Base-by-base conservation (phyloP, 2,329 filamentous ascomycete genomes). In the Hypocreales sp. region DNA sequence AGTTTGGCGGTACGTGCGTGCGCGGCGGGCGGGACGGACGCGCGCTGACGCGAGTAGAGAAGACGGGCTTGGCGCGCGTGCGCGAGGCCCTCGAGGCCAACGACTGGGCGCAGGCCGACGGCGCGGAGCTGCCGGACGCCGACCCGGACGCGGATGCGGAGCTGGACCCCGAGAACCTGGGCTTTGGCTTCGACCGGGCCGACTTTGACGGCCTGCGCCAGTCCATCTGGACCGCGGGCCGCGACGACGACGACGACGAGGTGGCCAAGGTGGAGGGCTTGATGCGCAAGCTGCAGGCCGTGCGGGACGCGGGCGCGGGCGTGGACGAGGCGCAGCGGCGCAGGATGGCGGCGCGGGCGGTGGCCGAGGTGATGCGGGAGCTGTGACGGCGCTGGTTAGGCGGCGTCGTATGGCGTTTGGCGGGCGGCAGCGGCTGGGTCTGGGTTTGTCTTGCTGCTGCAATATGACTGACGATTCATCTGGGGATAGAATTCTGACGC, bases 281-380 rank as follows among this genome's bases (percentile, higher is more conserved):
- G 63, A 75, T 79, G 67, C 51, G 59, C 26, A 74, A 67, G 46
- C 51, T 79, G 33, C 67, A 71, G 47, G 69, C 69, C 2, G 68
- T 68, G 7, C 52, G 60, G 41, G 71, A 77, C 29, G 60, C 69
- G 35, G 69, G 62, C 17, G 62, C 66, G 9, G 68, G 66, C 7
- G 43, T 79, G 46, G 58, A 68, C 2, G 66, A 72, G 41, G 64
- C 67, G 15, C 68, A 78, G 50, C 59, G 69, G 37, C 67, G 61
- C 45, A 60, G 58, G 34, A 58, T 75, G 50, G 72, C 72, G 3
- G 65, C 65, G 14, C 64, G 64, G 38, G 71, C 71, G 1, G 69
- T 78, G 3, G 60, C 56, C 9, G 71, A 78, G 40, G 66, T 77
- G 18, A 76, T 79, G 71, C 67, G 60, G 39, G 64, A 72, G 25